Conservation (phyloP, 768 basidiomycete genomes). For the Pisolithus marmoratus region DNA sequence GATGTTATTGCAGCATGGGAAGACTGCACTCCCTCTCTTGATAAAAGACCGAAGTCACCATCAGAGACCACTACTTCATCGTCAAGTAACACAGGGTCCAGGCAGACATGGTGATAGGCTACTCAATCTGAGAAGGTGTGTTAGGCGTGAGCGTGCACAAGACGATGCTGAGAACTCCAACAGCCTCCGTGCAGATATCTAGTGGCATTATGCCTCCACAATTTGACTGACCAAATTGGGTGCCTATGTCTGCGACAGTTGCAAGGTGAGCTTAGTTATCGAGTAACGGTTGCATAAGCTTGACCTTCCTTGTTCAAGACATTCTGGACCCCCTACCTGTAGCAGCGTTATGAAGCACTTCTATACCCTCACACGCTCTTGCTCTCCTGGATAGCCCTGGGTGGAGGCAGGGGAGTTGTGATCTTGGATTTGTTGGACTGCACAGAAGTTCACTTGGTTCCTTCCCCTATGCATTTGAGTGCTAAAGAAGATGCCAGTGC, state of each 20-base stretch:
- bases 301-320: conserved; percentile 41
- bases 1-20: conserved; percentile 81
- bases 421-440: conserved; percentile 85
- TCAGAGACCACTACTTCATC: conserved; percentile 37
- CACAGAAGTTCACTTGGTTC: conserved; percentile 76
- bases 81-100: conserved; percentile 11
- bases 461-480: conserved; percentile 73
- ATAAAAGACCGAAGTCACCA: conserved; percentile 28
- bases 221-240: conserved; percentile 45
- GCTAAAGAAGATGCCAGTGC: conserved; percentile 86
- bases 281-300: neutral
- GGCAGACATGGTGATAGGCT: conserved; percentile 22
- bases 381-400: conserved; percentile 81
- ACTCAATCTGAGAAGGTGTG: conserved; percentile 30
- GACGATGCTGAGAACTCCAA: conserved; percentile 7
- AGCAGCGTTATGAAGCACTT: conserved; percentile 78
- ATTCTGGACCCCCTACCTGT: conserved; percentile 68
- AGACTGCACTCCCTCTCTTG: conserved; percentile 53
- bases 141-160: conserved; percentile 3
- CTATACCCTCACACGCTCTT: conserved; percentile 80
- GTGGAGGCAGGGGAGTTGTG: conserved; percentile 79
- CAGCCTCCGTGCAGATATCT: conserved; percentile 11
- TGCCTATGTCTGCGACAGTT: conserved; percentile 33
- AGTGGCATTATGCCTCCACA: conserved; percentile 38
- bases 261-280: conserved; percentile 34